Percentiles rank a stretch among this genome's conserved stretches.
These are phyloP conservation scores for Asterophora parasitica DNA, from an alignment of 768 basidiomycete genomes.

Conservation along the genomic window DNA sequence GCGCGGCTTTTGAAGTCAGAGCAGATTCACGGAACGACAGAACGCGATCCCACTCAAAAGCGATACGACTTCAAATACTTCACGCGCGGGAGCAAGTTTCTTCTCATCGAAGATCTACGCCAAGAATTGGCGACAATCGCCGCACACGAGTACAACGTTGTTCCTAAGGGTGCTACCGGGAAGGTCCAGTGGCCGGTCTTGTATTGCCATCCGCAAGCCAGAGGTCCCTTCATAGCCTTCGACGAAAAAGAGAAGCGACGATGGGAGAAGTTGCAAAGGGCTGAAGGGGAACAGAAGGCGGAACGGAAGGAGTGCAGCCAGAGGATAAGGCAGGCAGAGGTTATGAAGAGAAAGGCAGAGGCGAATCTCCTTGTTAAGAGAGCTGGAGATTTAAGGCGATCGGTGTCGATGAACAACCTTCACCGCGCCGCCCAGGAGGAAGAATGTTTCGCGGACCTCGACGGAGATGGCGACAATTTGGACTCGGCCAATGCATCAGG, in stretches of 20 bases:
- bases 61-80: slow-evolving; percentile 91
- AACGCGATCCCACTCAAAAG: slow-evolving; percentile 87
- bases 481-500: slow-evolving; percentile 69
- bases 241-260: slow-evolving; percentile 69
- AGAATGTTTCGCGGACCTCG: slow-evolving; percentile 30
- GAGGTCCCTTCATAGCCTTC: slow-evolving; percentile 72
- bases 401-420: slow-evolving; percentile 75
- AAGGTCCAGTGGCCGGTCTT: slow-evolving; percentile 79
- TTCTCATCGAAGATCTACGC: slow-evolving; percentile 88
- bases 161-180: slow-evolving; percentile 42
- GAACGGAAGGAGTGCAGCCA: slow-evolving; percentile 31
- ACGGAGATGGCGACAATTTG: slow-evolving; percentile 39
- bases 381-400: slow-evolving; percentile 60
- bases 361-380: slow-evolving; percentile 25
- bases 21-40: slow-evolving; percentile 78
- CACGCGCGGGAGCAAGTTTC: slow-evolving; percentile 63
- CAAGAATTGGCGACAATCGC: slow-evolving; percentile 83
- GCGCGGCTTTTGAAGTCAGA: slow-evolving; percentile 74
- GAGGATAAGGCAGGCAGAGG: slow-evolving; percentile 28
- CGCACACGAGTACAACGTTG: slow-evolving; percentile 75
- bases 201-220: slow-evolving; percentile 67
- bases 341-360: slow-evolving; percentile 34
- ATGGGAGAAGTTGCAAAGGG: slow-evolving; percentile 54
- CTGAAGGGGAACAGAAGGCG: slow-evolving; percentile 40
- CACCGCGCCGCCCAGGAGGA: slow-evolving; percentile 34